phyloP scores from a whole-genome alignment of 352 stramenopile species.

The Globisporangium paroecandrum region DNA sequence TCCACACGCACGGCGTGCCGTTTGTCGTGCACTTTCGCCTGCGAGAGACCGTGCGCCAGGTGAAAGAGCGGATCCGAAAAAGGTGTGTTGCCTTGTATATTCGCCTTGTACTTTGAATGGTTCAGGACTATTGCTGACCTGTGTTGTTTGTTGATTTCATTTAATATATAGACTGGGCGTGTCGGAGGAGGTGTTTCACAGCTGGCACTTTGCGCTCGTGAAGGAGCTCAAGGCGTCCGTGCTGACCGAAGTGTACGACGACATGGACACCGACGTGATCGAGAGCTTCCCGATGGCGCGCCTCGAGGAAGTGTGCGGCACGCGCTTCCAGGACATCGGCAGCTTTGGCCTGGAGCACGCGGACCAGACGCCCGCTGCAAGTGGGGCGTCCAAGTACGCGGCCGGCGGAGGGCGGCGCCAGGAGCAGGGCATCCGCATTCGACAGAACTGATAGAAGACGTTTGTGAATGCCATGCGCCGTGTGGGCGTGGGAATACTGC shows the following conservation, averaged over 20 bases:
- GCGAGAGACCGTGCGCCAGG: slow-evolving; percentile 53
- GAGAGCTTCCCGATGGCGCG: slow-evolving; percentile 56
- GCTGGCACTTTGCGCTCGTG: slow-evolving; percentile 73
- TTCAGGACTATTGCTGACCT: background rate
- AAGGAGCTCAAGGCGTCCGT: slow-evolving; percentile 74
- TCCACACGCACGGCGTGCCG: slow-evolving; percentile 70
- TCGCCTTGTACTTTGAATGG: background rate
- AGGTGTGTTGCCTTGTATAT: slow-evolving; percentile 26
- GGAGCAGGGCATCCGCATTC: slow-evolving; percentile 84
- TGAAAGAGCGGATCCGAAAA: slow-evolving; percentile 71
- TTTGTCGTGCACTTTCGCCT: slow-evolving; percentile 64
- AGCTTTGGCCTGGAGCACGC: slow-evolving; percentile 73
- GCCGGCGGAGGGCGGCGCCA: slow-evolving; percentile 34
- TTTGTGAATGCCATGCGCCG: background rate
- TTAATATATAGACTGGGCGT: slow-evolving; percentile 49
- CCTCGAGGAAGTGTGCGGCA: slow-evolving; percentile 56
- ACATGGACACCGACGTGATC: slow-evolving; percentile 54
- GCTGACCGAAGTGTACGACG: slow-evolving; percentile 47
- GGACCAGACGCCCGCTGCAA: slow-evolving; percentile 35
- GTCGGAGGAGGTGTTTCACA: slow-evolving; percentile 55
- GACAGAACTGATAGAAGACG: slow-evolving; percentile 39
- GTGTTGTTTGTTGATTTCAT: background rate
- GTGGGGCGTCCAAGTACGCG: slow-evolving; percentile 20
- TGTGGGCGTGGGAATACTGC: background rate
- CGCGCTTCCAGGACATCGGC: slow-evolving; percentile 47